Evolutionary conservation across 108 stramenopile genomes (phyloP).

Genomic region (Aurantiochytrium sp.): DNA sequence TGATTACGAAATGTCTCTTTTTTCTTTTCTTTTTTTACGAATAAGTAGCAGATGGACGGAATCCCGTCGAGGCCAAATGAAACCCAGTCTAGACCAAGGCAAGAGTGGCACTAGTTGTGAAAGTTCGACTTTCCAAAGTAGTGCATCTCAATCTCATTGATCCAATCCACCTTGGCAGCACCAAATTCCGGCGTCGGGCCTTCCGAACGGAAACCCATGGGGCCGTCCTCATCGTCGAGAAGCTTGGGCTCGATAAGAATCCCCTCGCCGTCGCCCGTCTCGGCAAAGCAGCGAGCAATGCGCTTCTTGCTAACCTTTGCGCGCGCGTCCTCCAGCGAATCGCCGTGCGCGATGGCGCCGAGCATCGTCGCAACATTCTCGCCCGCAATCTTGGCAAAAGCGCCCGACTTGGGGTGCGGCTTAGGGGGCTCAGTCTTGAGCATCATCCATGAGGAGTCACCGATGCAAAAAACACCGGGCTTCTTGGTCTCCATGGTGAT

Average conservation of each 20-base stretch:
- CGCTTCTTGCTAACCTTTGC: background rate
- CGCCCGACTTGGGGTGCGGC: background rate
- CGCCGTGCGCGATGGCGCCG: background rate
- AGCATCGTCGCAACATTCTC: background rate
- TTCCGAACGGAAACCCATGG: background rate
- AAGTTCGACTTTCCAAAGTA: background rate
- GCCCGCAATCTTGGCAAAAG: background rate
- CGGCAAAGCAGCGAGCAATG: background rate
- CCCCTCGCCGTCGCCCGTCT: background rate
- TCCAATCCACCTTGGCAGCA: background rate
- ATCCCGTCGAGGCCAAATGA: no score
- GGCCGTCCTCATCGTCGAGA: background rate
- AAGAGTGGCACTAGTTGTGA: no score
- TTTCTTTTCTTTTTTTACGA: no score
- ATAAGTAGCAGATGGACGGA: no score
- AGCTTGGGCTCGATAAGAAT: background rate
- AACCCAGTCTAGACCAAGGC: no score
- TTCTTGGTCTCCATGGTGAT: background rate
- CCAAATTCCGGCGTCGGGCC: background rate
- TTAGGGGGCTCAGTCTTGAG: background rate
- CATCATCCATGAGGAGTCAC: background rate
- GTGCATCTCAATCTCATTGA: background rate
- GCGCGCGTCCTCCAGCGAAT: background rate
- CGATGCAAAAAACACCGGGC: background rate
- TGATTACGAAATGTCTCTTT: no score